Conservation (phyloP, 345 rosid species). For the Syzygium jambos region DNA sequence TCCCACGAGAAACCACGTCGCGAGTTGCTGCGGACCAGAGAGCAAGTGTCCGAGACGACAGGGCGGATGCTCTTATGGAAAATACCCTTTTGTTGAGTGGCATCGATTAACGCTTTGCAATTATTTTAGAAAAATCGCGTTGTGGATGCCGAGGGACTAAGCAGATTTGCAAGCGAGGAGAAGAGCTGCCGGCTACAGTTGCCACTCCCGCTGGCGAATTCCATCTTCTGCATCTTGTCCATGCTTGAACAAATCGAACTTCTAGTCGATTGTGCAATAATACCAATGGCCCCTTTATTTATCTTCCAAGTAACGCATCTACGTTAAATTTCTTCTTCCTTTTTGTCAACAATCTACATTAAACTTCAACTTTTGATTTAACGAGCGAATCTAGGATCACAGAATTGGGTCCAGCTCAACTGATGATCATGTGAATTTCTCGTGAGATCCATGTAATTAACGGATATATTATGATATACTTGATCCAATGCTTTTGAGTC, state of each 20-base stretch:
- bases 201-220: background rate
- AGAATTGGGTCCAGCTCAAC: too few relatives aligned
- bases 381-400: background rate
- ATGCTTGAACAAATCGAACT: background rate
- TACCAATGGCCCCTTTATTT: background rate
- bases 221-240: accelerated
- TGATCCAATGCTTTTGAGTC: too few relatives aligned
- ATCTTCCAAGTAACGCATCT: too few relatives aligned
- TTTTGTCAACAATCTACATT: background rate
- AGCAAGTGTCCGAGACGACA: background rate
- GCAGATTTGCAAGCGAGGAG: background rate
- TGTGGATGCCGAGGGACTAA: background rate
- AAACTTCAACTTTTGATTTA: background rate
- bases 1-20: background rate
- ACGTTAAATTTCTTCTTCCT: too few relatives aligned
- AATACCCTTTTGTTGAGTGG: background rate
- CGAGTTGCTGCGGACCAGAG: background rate
- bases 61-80: accelerated
- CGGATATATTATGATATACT: too few relatives aligned
- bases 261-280: background rate
- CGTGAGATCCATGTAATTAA: background rate
- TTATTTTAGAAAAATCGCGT: background rate
- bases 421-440: accelerated
- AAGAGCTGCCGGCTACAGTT: background rate
- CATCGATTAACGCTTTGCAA: background rate